Percentiles rank a stretch among this genome's conserved stretches.
These are phyloP conservation scores for Rhodotorula graminis DNA, from an alignment of 768 basidiomycete genomes.

Conservation along the genomic window DNA sequence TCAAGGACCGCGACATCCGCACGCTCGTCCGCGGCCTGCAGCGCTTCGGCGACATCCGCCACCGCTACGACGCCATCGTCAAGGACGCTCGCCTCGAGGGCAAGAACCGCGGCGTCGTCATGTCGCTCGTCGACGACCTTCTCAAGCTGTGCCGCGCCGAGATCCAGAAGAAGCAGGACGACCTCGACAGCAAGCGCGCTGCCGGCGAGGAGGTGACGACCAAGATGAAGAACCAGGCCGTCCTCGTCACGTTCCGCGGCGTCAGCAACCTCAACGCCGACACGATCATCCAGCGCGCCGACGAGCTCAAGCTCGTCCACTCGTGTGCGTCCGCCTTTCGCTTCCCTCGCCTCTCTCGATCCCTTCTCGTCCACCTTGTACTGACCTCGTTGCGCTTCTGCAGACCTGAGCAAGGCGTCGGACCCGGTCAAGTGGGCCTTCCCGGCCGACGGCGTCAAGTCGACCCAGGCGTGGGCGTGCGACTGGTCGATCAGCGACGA, in stretches of 20 bases:
- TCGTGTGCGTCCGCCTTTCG: conserved; percentile 50
- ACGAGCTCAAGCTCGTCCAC: conserved; percentile 81
- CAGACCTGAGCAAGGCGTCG: conserved; percentile 54
- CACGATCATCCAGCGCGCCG: conserved; percentile 81
- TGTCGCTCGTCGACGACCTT: conserved; percentile 87
- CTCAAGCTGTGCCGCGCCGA: conserved; percentile 76
- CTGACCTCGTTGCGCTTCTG: not conserved
- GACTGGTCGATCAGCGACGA: conserved; percentile 91
- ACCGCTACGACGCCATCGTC: conserved; percentile 88
- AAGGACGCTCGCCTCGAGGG: conserved; percentile 80
- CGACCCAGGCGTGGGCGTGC: conserved; percentile 92
- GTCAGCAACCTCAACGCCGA: conserved; percentile 96
- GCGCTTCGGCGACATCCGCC: conserved; percentile 94
- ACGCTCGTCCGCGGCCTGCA: conserved; percentile 90
- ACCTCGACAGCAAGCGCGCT: conserved; percentile 66
- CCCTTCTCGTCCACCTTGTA: not conserved
- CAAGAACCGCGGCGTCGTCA: conserved; percentile 89
- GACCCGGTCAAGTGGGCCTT: conserved; percentile 78
- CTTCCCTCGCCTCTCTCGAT: not conserved
- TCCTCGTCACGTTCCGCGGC: conserved; percentile 81
- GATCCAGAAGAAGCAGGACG: conserved; percentile 70
- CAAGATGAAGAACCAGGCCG: conserved; percentile 94
- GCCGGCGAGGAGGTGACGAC: conserved; percentile 84
- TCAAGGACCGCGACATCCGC: conserved; percentile 95
- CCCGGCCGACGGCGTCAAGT: conserved; percentile 87